These are phyloP conservation scores for Selenicereus undatus DNA, from an alignment of 148 eudicot genomes.

Conservation along the genomic window DNA sequence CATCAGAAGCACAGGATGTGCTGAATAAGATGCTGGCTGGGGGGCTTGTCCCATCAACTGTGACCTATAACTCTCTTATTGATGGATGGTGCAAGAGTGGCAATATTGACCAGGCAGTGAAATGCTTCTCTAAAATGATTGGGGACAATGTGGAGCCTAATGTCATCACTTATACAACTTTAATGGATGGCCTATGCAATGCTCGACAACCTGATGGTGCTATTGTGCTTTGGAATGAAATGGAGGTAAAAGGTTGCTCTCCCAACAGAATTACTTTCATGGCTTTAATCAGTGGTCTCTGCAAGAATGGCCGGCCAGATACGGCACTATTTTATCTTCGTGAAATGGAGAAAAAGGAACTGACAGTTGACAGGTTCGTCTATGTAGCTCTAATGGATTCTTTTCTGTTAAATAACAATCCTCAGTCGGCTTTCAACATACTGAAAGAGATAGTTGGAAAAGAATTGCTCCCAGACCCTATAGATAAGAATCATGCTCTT, in stretches of 20 bases:
- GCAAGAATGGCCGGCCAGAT: constrained; percentile 62
- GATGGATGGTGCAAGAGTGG: constrained; percentile 80
- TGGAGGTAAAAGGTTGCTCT: constrained; percentile 47
- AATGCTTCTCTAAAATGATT: constrained; percentile 48
- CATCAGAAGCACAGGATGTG: constrained; percentile 53
- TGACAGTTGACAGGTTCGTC: constrained; percentile 48
- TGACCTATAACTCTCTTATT: constrained; percentile 77
- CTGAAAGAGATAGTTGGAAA: constrained; percentile 49
- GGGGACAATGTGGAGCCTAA: constrained; percentile 47
- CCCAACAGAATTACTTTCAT: constrained; percentile 61
- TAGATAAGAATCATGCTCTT: constrained; percentile 42
- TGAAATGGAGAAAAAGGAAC: constrained; percentile 62
- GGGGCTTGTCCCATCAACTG: constrained; percentile 71
- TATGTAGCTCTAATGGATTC: constrained; percentile 47
- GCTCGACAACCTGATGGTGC: constrained; percentile 63
- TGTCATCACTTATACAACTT: constrained; percentile 57
- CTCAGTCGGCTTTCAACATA: constrained; percentile 46
- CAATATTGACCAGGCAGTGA: constrained; percentile 50
- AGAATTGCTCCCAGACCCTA: constrained; percentile 31
- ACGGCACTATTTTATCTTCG: constrained; percentile 46
- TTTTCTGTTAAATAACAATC: constrained; percentile 38
- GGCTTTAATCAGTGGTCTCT: constrained; percentile 83
- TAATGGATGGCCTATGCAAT: constrained; percentile 70
- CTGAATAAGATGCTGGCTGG: constrained; percentile 50
- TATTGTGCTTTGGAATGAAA: constrained; percentile 51